Evolutionary conservation across 306 rosid species (phyloP).

Genomic region (Canavalia ensiformis): DNA sequence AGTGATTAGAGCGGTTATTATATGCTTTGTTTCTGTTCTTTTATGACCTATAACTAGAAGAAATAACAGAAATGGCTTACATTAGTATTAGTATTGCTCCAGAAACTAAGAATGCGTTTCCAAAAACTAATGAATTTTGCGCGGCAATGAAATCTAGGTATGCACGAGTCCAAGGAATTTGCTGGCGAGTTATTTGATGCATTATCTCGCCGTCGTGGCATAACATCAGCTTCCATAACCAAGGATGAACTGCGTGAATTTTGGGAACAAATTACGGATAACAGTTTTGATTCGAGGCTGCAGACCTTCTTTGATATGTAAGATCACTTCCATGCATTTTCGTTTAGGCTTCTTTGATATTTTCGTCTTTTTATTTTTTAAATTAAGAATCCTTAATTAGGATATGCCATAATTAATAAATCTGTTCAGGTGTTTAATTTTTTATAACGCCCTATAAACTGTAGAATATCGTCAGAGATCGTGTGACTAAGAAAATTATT

Average conservation of each 20-base stretch:
- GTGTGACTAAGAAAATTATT: conserved; percentile 15
- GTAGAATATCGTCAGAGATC: neutral
- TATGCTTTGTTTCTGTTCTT: neutral
- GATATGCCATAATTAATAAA: neutral
- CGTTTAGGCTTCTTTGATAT: neutral
- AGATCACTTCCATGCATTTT: conserved; percentile 21
- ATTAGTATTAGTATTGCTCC: neutral
- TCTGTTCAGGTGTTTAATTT: neutral
- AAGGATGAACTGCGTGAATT: conserved; percentile 71
- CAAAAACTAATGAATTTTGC: neutral
- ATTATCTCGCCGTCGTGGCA: conserved; percentile 81
- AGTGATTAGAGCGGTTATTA: neutral
- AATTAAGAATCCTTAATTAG: neutral
- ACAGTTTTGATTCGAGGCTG: conserved; percentile 86
- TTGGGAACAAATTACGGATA: conserved; percentile 90
- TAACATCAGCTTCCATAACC: conserved; percentile 66
- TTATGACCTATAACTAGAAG: neutral
- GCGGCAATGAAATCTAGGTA: conserved; percentile 53
- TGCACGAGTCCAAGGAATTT: conserved; percentile 81
- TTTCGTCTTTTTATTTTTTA: neutral
- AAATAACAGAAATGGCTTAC: neutral
- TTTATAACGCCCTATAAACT: neutral
- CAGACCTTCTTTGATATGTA: conserved; percentile 97
- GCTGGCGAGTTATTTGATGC: conserved; percentile 83
- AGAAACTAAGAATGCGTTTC: neutral